Evolutionary conservation across 2,329 filamentous ascomycete genomes (phyloP).

Genomic region (Ascocoryne sarcoides): DNA sequence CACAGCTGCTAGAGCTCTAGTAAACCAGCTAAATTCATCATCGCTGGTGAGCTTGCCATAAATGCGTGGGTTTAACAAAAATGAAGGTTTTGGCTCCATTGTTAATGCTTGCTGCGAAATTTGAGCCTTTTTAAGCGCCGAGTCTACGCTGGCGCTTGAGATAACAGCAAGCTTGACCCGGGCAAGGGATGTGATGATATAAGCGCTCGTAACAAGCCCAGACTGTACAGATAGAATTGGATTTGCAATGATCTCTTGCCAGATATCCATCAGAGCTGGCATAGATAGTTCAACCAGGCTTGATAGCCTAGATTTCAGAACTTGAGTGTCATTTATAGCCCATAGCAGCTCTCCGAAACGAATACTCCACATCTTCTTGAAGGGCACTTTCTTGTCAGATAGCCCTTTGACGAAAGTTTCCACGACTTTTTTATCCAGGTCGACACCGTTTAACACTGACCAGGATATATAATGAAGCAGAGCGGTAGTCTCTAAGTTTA

Average conservation of each 20-base stretch:
- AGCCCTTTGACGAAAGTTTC: slow-evolving; percentile 75
- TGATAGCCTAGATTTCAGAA: slow-evolving; percentile 38
- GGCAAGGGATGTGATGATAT: slow-evolving; percentile 60
- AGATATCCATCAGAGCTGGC: slow-evolving; percentile 55
- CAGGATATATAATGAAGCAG: slow-evolving; percentile 57
- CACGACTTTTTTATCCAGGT: slow-evolving; percentile 56
- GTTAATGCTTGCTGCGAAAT: slow-evolving; percentile 58
- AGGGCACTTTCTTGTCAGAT: slow-evolving; percentile 71
- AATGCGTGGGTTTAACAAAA: slow-evolving; percentile 74
- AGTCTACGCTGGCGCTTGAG: slow-evolving; percentile 44
- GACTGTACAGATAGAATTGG: slow-evolving; percentile 71
- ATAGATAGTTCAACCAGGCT: slow-evolving; percentile 45
- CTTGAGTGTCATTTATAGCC: slow-evolving; percentile 38
- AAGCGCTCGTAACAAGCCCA: slow-evolving; percentile 72
- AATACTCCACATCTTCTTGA: slow-evolving; percentile 73
- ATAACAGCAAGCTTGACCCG: slow-evolving; percentile 44
- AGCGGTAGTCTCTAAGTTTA: slow-evolving; percentile 65
- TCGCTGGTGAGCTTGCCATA: slow-evolving; percentile 70
- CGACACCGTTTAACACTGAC: slow-evolving; percentile 50
- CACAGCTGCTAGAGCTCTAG: slow-evolving; percentile 58
- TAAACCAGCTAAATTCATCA: slow-evolving; percentile 72
- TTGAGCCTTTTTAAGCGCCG: slow-evolving; percentile 51
- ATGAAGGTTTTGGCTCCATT: slow-evolving; percentile 74
- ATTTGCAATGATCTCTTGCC: slow-evolving; percentile 71
- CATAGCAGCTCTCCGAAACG: slow-evolving; percentile 64